phyloP scores from a whole-genome alignment of 805 yeast species.

The Scheffersomyces amazonensis region DNA sequence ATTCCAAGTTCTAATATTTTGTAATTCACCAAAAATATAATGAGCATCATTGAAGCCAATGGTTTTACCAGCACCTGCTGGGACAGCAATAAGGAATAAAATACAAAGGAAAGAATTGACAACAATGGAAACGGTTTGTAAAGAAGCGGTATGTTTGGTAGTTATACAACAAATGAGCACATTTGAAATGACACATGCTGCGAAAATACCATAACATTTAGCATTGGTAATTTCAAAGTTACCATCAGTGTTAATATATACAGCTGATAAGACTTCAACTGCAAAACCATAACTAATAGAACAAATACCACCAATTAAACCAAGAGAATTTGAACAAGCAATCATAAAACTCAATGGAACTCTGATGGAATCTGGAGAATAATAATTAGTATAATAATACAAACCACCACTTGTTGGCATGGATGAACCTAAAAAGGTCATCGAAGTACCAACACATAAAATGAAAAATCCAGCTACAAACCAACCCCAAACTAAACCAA shows the following conservation, averaged over 20 bases:
- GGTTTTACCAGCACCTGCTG: constrained; percentile 16
- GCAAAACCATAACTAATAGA: constrained; percentile 68
- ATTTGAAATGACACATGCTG: constrained; percentile 54
- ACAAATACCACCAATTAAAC: constrained; percentile 61
- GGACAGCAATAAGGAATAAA: constrained; percentile 58
- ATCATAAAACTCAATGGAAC: constrained; percentile 55
- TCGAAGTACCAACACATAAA: constrained; percentile 51
- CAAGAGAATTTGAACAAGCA: constrained; percentile 65
- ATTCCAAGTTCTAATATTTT: constrained; percentile 52
- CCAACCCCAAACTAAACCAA: constrained; percentile 72
- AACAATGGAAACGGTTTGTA: constrained; percentile 57
- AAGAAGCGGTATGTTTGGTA: constrained; percentile 49
- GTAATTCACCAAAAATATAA: constrained; percentile 54
- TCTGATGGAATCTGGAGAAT: constrained; percentile 52
- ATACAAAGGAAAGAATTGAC: constrained; percentile 50
- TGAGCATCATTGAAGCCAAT: constrained; percentile 17
- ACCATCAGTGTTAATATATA: constrained; percentile 51
- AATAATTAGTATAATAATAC: constrained; percentile 45
- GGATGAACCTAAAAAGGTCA: constrained; percentile 64
- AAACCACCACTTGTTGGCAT: constrained; percentile 74
- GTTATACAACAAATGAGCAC: constrained; percentile 51
- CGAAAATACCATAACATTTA: constrained; percentile 60
- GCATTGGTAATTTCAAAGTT: constrained; percentile 51
- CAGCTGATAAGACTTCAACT: constrained; percentile 53
- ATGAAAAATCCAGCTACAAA: constrained; percentile 52